Evolutionary conservation across 116 monocot species (phyloP), one percentile per base, ranked within the genome.

Genomic region (Posidonia oceanica): DNA sequence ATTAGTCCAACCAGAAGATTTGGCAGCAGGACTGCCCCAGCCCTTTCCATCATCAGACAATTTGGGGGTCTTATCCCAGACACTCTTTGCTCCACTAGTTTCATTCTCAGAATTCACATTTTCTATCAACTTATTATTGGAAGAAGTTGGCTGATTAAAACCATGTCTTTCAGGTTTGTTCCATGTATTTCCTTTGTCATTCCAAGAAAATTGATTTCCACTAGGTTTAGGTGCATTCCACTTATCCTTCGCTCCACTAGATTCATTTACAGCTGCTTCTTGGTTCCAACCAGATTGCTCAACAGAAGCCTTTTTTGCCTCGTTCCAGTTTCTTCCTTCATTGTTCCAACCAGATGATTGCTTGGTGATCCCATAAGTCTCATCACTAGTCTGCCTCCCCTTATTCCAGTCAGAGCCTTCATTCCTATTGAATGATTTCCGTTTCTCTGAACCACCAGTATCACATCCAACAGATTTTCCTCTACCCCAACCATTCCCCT

Each of bases 321-420:
- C 20, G 2, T 65, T 65, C 65, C 40, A 65, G 65, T 42, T 65
- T 41, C 41, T 41, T 65, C 42, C 40, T n/a, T 18, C 20, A 2
- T 65, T 54, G 44, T 39, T 18, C 80, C 66, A 75, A 56, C 23
- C 36, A 42, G 67, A 60, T 52, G 39, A 0, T 5, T 42, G 57
- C 23, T 66, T 54, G 17, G n/a, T n/a, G 7, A 37, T 36, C 14
- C 75, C 13, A 48, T 1, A 5, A 44, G 52, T 53, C 42, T 72
- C 59, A 51, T 60, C 67, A 52, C 4, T 59, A 59, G 7, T 36
- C 29, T 66, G n/a, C 12, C 66, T 66, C 15, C 21, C 66, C 7
- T 17, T 61, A 52, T 67, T 74, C 75, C 74, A 64, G 17, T 65
- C 69, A 36, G 64, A 36, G 54, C 70, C 66, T 64, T 64, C 16